Conservation (phyloP, 2,329 filamentous ascomycete genomes). For the Thelonectria blattea region DNA sequence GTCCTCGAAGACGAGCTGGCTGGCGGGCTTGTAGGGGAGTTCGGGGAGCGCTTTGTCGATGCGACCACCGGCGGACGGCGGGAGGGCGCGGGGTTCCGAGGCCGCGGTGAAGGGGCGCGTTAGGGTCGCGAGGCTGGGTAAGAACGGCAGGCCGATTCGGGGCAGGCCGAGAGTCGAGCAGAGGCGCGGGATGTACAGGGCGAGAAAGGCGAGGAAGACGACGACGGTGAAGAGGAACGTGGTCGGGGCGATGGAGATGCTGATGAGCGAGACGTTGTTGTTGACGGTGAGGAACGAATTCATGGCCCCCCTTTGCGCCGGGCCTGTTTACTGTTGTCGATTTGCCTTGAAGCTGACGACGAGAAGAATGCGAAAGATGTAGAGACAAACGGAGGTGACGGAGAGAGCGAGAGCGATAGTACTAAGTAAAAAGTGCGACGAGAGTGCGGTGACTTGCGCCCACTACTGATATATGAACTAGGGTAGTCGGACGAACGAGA, state of each 20-base stretch:
- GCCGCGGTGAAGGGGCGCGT: slow-evolving; percentile 24
- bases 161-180: slow-evolving; percentile 42
- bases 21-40: slow-evolving; percentile 29
- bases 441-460: neutral
- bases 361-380: neutral
- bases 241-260: slow-evolving; percentile 63
- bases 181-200: slow-evolving; percentile 52
- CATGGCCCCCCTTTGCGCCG: slow-evolving; percentile 49
- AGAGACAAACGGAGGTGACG: neutral
- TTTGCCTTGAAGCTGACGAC: neutral
- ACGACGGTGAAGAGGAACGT: slow-evolving; percentile 61
- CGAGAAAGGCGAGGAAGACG: slow-evolving; percentile 57
- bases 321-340: neutral
- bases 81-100: slow-evolving; percentile 18
- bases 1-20: slow-evolving; percentile 42
- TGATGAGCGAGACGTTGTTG: slow-evolving; percentile 66
- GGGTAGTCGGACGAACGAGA: neutral
- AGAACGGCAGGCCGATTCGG: slow-evolving; percentile 43
- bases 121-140: slow-evolving; percentile 32
- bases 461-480: neutral
- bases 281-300: slow-evolving; percentile 65
- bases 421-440: neutral
- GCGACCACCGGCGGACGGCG: slow-evolving; percentile 6
- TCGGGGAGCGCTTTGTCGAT: slow-evolving; percentile 38
- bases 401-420: neutral